Evolutionary conservation across 169 alveolate species (phyloP).

Genomic region (Toxoplasma gondii): DNA sequence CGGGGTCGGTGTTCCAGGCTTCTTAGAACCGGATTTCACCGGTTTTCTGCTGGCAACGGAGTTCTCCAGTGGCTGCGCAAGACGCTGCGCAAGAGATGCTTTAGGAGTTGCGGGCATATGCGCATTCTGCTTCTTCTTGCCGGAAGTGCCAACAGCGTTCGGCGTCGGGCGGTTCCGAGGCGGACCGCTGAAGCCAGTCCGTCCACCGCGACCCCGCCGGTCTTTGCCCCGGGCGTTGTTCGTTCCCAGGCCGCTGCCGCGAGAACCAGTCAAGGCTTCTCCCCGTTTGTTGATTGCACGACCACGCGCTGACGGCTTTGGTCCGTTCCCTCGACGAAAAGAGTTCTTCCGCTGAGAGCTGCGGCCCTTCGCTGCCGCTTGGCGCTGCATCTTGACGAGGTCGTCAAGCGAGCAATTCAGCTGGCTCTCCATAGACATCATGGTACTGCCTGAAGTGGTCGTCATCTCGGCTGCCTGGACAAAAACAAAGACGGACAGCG

Average conservation of each 20-base stretch:
- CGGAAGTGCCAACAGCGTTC: not conserved
- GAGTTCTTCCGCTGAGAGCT: not conserved
- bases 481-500: constrained; percentile 13
- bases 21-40: not conserved
- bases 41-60: not conserved
- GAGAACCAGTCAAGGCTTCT: not conserved
- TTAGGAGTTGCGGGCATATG: not conserved
- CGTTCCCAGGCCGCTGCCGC: not conserved
- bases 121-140: not conserved
- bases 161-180: constrained; percentile 20
- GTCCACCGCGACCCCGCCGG: constrained; percentile 18
- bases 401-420: constrained; percentile 66
- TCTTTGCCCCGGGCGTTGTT: not conserved
- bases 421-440: constrained; percentile 54
- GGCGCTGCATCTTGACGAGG: constrained; percentile 54
- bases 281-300: constrained; percentile 21
- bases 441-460: not conserved
- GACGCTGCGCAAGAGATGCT: constrained; percentile 27
- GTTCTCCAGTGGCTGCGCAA: constrained; percentile 32
- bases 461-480: constrained; percentile 21
- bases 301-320: not conserved
- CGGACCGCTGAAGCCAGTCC: not conserved
- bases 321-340: not conserved
- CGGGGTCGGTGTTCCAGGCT: constrained; percentile 29
- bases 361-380: constrained; percentile 35